Evolutionary conservation across 495 filamentous ascomycete genomes (phyloP), one percentile per base, ranked within the genome.

Genomic region (Penicillium coffeae): DNA sequence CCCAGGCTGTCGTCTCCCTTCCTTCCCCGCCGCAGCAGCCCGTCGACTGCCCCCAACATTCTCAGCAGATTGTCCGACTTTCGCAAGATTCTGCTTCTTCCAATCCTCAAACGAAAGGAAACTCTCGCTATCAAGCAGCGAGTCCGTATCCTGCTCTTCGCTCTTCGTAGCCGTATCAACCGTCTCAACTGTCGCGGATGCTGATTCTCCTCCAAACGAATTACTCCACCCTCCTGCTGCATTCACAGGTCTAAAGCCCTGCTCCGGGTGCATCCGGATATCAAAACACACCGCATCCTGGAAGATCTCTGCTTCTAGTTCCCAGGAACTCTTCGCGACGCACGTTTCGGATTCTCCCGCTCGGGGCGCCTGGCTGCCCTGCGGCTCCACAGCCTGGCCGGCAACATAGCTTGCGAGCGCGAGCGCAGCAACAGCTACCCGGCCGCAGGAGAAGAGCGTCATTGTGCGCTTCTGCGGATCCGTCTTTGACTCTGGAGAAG

Each of bases 61-160:
- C 47, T 93, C 83, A 8, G 81, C 82, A 16, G 90, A 90, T 59
- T 94, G 91, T 2, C 89, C 93, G 3, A 81, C 85, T 59, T 88
- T 89, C 27, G 83, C 89, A 10, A 96, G 73, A 65, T 95, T 96
- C 73, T 91, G 88, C 59, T 87, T 88, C 70, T 94, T 96, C 93
- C 93, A 98, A 54, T 97, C 92, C 60, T 96, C 93, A 57, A 98
- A 98, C 0, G 93, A 96, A 42, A 98, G 85, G 61, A 98, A 97
- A 22, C 89, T 84, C 21, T 83, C 84, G 32, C 87, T 86, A 55
- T 91, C 86, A 7, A 96, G 78, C 14, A 86, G 81, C 0, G 84
- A 87, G 21, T 87, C 83, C 10, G 71, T 65, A 33, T 89, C 85
- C 21, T 66, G 52, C 19, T 84, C 79, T 10, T 70, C 66, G 21